Conservation (phyloP, 495 filamentous ascomycete genomes). For the Hypomontagnella submonticulosa region DNA sequence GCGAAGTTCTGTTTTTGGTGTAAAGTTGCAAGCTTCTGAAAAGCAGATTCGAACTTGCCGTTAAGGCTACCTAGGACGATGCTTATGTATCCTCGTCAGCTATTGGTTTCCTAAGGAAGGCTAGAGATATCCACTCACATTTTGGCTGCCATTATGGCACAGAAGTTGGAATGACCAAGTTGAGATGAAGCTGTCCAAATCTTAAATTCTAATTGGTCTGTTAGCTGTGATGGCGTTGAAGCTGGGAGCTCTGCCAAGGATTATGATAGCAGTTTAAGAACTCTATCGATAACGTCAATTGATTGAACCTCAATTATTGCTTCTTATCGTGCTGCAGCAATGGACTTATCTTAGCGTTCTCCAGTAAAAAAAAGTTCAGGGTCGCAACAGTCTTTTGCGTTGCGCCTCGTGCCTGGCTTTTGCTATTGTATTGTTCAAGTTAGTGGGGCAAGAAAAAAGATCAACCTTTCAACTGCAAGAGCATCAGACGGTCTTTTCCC, state of each 20-base stretch:
- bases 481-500: conserved; percentile 9
- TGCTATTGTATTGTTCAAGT: not conserved
- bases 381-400: conserved; percentile 18
- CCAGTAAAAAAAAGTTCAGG: conserved; percentile 27
- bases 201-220: conserved; percentile 13
- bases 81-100: conserved; percentile 61
- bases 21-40: conserved; percentile 79
- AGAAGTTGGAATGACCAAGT: conserved; percentile 10
- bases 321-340: conserved; percentile 5
- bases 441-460: conserved; percentile 27
- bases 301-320: conserved; percentile 19
- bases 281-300: conserved; percentile 18
- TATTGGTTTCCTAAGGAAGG: not conserved
- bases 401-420: conserved; percentile 16
- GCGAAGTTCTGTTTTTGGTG: conserved; percentile 88
- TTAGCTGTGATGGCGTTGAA: conserved; percentile 1
- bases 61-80: conserved; percentile 83
- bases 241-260: not conserved
- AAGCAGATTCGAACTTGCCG: conserved; percentile 75
- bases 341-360: conserved; percentile 16
- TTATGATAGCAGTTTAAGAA: not conserved
- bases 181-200: conserved; percentile 9
- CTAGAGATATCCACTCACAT: conserved; percentile 63
- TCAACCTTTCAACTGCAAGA: conserved; percentile 20
- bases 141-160: conserved; percentile 69